These are phyloP conservation scores for Penicillium oxalicum DNA, from an alignment of 2,329 filamentous ascomycete species.

Conservation along the genomic window DNA sequence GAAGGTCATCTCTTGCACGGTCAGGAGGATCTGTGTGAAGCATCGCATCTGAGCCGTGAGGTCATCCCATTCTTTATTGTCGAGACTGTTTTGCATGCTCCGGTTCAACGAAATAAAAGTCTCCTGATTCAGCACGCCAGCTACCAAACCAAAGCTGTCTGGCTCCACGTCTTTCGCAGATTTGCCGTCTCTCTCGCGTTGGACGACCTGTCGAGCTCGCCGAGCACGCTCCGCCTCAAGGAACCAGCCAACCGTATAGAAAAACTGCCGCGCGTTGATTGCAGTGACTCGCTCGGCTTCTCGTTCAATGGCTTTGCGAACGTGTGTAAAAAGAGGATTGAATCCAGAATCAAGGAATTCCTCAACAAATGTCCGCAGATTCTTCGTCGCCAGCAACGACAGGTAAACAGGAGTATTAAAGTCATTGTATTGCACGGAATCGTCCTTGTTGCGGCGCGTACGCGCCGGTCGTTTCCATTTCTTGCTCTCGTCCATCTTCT, in stretches of 20 bases:
- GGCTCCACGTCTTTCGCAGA: slow-evolving; percentile 53
- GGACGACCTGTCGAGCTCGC: slow-evolving; percentile 53
- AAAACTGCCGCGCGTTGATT: slow-evolving; percentile 77
- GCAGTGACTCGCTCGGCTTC: slow-evolving; percentile 75
- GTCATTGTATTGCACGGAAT: slow-evolving; percentile 58
- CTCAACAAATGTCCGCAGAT: slow-evolving; percentile 75
- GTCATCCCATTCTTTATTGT: slow-evolving; percentile 81
- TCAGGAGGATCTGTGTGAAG: slow-evolving; percentile 88
- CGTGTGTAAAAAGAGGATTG: slow-evolving; percentile 79
- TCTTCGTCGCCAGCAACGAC: slow-evolving; percentile 65
- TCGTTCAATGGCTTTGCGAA: slow-evolving; percentile 83
- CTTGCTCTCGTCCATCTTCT: slow-evolving; percentile 87
- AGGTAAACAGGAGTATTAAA: slow-evolving; percentile 69
- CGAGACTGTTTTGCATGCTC: slow-evolving; percentile 70
- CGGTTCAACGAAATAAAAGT: slow-evolving; percentile 86
- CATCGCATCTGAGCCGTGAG: slow-evolving; percentile 85
- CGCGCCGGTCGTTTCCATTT: slow-evolving; percentile 76
- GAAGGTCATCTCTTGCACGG: slow-evolving; percentile 84
- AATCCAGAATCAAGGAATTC: slow-evolving; percentile 94
- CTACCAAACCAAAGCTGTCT: slow-evolving; percentile 79
- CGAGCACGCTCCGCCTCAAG: slow-evolving; percentile 75
- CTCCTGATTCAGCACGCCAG: slow-evolving; percentile 86
- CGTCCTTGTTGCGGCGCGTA: slow-evolving; percentile 53
- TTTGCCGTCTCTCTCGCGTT: slow-evolving; percentile 44
- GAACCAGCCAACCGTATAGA: slow-evolving; percentile 91